phyloP scores from a whole-genome alignment of 2,329 filamentous ascomycete species.

The Tolypocladium tundrense region DNA sequence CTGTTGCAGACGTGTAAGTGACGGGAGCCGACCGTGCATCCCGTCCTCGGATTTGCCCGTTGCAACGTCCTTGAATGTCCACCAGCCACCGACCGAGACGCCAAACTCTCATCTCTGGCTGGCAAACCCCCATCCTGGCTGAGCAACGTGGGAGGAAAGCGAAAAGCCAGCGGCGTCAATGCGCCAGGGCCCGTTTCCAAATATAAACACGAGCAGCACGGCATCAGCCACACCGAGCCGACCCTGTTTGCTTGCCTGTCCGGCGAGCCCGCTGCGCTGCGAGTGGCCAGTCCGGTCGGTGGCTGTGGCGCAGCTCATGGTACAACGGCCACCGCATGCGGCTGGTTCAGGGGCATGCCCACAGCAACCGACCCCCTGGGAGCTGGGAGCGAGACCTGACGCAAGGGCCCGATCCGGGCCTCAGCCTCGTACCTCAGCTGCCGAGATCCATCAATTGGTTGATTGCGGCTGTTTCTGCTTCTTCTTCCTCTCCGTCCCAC shows the following conservation, averaged over 20 bases:
- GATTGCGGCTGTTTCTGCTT: background rate
- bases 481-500: background rate
- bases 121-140: too few relatives aligned
- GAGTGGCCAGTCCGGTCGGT: background rate
- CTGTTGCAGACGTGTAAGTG: too few relatives aligned
- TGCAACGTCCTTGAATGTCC: background rate
- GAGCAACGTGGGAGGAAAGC: background rate
- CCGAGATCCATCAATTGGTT: background rate
- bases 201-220: background rate
- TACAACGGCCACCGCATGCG: background rate
- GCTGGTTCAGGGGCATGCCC: background rate
- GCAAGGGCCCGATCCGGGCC: background rate
- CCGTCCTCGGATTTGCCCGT: too few relatives aligned
- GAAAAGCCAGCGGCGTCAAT: background rate
- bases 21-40: too few relatives aligned
- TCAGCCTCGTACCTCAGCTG: background rate
- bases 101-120: too few relatives aligned
- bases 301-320: background rate
- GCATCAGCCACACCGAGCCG: background rate
- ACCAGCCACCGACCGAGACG: too few relatives aligned
- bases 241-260: too few relatives aligned
- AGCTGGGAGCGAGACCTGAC: background rate
- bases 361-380: background rate
- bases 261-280: too few relatives aligned
- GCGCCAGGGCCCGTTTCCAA: background rate